Base-by-base conservation (phyloP, 2,329 filamentous ascomycete species). In the Davidsoniella virescens region DNA sequence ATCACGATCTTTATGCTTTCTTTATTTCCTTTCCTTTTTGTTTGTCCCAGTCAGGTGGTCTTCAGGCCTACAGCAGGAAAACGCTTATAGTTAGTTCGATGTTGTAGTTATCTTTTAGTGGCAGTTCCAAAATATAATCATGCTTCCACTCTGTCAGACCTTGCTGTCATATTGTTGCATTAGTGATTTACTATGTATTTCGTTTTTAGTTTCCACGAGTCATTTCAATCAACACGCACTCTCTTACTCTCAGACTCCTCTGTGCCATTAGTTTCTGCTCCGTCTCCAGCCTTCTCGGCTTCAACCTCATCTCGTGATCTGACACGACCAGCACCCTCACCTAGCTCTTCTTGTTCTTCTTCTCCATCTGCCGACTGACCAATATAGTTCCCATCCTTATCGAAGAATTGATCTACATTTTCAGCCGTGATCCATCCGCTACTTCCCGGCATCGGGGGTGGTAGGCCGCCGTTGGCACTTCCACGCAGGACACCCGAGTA, bases 381-480 rank as follows among this genome's bases (percentile, higher is more conserved):
- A 55, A 84, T 82, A 75, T 82, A 90, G 60, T 90, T 87, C 2
- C 86, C 86, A 7, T 87, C 74, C 54, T 75, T 79, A 58, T 92
- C 84, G 63, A 92, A 84, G 60, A 79, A 94, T 57, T 94, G 76
- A 55, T 82, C 71, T 62, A 94, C 80, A 59, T 95, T 96, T 51
- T 94, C 90, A 7, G 85, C 84, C 14, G 90, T 96, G 60, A 96
- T 87, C 84, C 84, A 90, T 0, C 84, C 84, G 0, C 76, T 76
- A 46, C 82, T 85, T 1, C 84, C 83, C 0, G 84, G 82, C 63
- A 84, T 75, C 0, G 79, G 75, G 1, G 78, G 77, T n/a, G 78
- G 78, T 20, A 82, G 59, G 2, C 70, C 72, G 0, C 73, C 73
- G 50, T 68, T 64, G 5, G 57, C 57, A 10, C 64, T 63, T 14